Base-by-base conservation (phyloP, 306 rosid species). In the Abrus pulchellus region DNA sequence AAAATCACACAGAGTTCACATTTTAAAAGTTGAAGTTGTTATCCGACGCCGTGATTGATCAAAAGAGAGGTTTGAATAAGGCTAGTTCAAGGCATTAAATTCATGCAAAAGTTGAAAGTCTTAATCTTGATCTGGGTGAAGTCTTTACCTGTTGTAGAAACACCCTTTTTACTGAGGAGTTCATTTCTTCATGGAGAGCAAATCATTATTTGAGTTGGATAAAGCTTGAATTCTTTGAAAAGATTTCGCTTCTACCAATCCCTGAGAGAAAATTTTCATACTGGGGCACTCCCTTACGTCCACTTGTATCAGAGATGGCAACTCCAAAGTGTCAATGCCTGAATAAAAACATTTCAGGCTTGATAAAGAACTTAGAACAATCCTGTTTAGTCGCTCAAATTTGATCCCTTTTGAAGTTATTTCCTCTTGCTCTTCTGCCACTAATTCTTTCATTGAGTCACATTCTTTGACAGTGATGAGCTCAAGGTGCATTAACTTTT, bases 331-430 rank as follows among this genome's bases (percentile, higher is more conserved):
- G 28, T 7, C 27, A 13, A 33, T 73, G 30, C 84, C 84, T 1
- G 48, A 50, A 41, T 40, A 63, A 62, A 80, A 80, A n/a, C 59
- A 49, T 52, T 7, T 49, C 63, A 80, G 45, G 10, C 61, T 71
- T 53, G 79, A 6, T 20, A 70, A 73, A 44, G 6, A 30, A 0
- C 11, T 0, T 11, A 83, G 68, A 3, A 0, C 0, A 3, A 34
- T 32, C 12, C 4, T 3, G 0, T 4, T 3, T 6, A 30, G 45
- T n/a, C 20, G 1, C 62, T 38, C 63, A 49, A 82, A 60, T 40
- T 2, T 7, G 9, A 76, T 14, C 7, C 1, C 59, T 57, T 5
- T 63, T 1, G 27, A 8, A 28, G 10, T 7, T 11, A 11, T 1
- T 28, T 30, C 82, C 2, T 30, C 53, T 44, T n/a, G 44, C 4